A percentile compares a stretch with the other conserved stretches of the same genome.
Evolutionary conservation across 2,329 filamentous ascomycete species (phyloP).

Genomic region (Nemania bipapillata): DNA sequence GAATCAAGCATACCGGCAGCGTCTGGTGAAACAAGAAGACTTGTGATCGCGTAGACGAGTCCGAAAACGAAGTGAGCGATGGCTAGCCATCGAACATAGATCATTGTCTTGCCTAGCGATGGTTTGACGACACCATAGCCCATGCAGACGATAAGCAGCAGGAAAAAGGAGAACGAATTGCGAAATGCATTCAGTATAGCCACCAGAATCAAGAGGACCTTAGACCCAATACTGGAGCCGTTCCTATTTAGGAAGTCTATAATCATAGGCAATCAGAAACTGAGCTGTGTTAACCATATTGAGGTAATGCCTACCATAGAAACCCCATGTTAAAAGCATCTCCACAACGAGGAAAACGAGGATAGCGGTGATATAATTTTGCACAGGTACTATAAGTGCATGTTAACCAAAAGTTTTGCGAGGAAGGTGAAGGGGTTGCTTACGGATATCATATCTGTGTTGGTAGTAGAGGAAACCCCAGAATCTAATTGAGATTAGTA

Average conservation of each 20-base stretch:
- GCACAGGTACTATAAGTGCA: slow-evolving; percentile 77
- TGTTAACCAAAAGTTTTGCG: slow-evolving; percentile 46
- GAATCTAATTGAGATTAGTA: slow-evolving; percentile 62
- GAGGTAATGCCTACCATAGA: slow-evolving; percentile 74
- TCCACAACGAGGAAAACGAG: slow-evolving; percentile 92
- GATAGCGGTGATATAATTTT: slow-evolving; percentile 99
- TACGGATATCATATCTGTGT: slow-evolving; percentile 88
- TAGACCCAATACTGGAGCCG: slow-evolving; percentile 83
- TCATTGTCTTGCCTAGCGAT: slow-evolving; percentile 90
- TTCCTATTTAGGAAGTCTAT: slow-evolving; percentile 90
- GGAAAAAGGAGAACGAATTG: slow-evolving; percentile 98
- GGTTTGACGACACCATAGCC: slow-evolving; percentile 98
- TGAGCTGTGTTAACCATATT: background rate
- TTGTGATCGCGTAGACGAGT: slow-evolving; percentile 90
- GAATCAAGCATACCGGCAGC: slow-evolving; percentile 68
- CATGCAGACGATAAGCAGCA: slow-evolving; percentile 98
- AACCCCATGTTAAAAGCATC: slow-evolving; percentile 98
- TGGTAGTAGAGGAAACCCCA: slow-evolving; percentile 97
- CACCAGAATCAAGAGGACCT: slow-evolving; percentile 89
- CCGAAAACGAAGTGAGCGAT: slow-evolving; percentile 95
- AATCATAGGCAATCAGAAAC: slow-evolving; percentile 50
- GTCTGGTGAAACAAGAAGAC: slow-evolving; percentile 87
- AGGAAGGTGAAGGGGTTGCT: slow-evolving; percentile 48
- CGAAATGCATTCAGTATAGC: slow-evolving; percentile 90
- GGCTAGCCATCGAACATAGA: slow-evolving; percentile 89